Conservation (phyloP, 768 basidiomycete species). For the Boletus pseudopeckii region DNA sequence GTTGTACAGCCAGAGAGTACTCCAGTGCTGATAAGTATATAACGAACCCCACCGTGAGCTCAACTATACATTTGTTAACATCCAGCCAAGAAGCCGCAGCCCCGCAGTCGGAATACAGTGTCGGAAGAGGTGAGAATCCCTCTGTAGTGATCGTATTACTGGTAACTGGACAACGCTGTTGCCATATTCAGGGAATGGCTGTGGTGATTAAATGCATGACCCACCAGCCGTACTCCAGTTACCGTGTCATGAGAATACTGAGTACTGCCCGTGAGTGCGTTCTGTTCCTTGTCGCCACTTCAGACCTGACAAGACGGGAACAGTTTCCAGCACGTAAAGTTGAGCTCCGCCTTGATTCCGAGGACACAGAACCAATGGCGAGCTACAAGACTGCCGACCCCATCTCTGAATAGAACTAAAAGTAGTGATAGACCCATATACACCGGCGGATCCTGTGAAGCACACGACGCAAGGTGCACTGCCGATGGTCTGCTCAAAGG, state of each 20-base stretch:
- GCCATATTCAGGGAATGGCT: not conserved
- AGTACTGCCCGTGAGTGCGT: no score
- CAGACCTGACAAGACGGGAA: no score
- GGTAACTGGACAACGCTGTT: not conserved
- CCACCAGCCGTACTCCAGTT: no score
- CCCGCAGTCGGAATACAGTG: not conserved
- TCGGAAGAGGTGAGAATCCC: not conserved
- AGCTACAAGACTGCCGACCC: not conserved
- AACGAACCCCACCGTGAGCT: not conserved
- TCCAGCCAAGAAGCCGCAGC: not conserved
- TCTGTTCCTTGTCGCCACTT: not conserved
- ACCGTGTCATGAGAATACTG: not conserved
- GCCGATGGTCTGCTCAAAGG: not conserved
- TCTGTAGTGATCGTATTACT: no score
- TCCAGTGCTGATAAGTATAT: not conserved
- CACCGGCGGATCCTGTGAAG: not conserved
- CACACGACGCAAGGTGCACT: not conserved
- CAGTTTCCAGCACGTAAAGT: not conserved
- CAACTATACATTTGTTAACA: not conserved
- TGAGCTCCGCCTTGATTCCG: not conserved
- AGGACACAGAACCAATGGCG: not conserved
- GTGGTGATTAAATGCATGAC: not conserved
- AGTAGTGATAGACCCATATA: not conserved
- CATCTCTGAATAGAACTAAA: not conserved
- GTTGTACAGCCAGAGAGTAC: not conserved